Percentiles rank a stretch among this genome's conserved stretches.
Conservation (phyloP, 768 basidiomycete species). For the Russula sp. region DNA sequence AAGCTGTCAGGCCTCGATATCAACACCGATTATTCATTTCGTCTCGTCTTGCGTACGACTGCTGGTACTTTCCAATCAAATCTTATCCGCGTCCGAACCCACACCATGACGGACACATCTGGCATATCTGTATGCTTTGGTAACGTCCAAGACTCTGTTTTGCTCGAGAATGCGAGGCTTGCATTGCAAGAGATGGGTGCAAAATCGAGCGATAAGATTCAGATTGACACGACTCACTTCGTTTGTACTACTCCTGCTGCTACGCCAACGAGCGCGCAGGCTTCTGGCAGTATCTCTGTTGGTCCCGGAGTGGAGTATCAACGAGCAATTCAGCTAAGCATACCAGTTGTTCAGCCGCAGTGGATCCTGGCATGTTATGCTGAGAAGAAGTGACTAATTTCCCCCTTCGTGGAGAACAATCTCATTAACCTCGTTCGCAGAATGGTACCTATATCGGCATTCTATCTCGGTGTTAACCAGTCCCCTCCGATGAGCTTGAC, state of each 20-base stretch:
- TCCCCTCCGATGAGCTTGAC: conserved; percentile 37
- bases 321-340: conserved; percentile 87
- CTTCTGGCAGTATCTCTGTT: conserved; percentile 44
- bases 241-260: conserved; percentile 88
- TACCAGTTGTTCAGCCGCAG: conserved; percentile 91
- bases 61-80: conserved; percentile 90
- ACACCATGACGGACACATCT: conserved; percentile 92
- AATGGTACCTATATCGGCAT: conserved; percentile 81
- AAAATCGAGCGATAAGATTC: conserved; percentile 86
- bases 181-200: conserved; percentile 84
- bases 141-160: conserved; percentile 66
- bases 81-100: conserved; percentile 75
- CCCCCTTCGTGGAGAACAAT: neutral
- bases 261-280: conserved; percentile 51
- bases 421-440: conserved; percentile 33
- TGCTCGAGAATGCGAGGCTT: conserved; percentile 76
- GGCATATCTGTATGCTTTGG: conserved; percentile 96
- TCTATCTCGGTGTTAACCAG: conserved; percentile 71
- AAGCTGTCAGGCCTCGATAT: conserved; percentile 80
- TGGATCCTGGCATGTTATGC: conserved; percentile 89
- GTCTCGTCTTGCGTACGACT: conserved; percentile 86
- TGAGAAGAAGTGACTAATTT: conserved; percentile 64
- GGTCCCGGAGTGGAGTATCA: conserved; percentile 88
- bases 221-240: conserved; percentile 98
- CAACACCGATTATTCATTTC: conserved; percentile 87